Base-by-base conservation (phyloP, 148 eudicot species). In the Hydrangea macrophylla region DNA sequence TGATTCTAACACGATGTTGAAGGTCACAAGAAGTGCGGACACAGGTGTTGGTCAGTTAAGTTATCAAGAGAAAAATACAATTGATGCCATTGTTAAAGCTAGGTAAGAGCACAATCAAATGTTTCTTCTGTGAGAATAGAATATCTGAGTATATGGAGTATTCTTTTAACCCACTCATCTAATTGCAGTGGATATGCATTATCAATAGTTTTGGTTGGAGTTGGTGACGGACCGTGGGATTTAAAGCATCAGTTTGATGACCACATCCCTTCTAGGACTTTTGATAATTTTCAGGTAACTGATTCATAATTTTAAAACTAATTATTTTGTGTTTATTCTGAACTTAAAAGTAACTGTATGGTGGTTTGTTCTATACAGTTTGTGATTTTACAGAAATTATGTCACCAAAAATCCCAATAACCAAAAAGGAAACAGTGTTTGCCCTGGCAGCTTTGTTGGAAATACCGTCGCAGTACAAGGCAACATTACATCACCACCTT, bases 351-450 rank as follows among this genome's bases (percentile, higher is more conserved):
- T 48, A 20, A 48, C 0, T 17, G n/a, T 48, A 5, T 12, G 50
- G 53, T 9, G 4, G 53, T 8, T 48, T 48, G 53, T 48, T 48
- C 22, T 22, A 0, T 28, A 54, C 69, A 76, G 83, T 76, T 80
- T 61, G 83, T 80, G 33, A 80, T 60, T 80, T 80, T 58, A 80
- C 83, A n/a, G 74, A 79, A 25, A 80, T 80, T 58, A 80, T 80
- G 83, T 63, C 74, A 20, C 68, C 65, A 60, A 68, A 68, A 27
- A 45, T 63, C 22, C 73, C 62, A 25, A 26, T 30, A 58, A 11
- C 53, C 7, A 62, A 62, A 39, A 76, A 80, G 44, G 80, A 80
- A 58, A 33, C 80, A 11, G 71, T 60, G 23, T 80, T 80, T 60
- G 83, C 83, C 6, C 57, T 80, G 55, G 70, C 74, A 13, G 80